Percentiles rank a stretch among this genome's conserved stretches.
Evolutionary conservation across 2,329 filamentous ascomycete species (phyloP).

Genomic region (Arthrobotrys sinensis): DNA sequence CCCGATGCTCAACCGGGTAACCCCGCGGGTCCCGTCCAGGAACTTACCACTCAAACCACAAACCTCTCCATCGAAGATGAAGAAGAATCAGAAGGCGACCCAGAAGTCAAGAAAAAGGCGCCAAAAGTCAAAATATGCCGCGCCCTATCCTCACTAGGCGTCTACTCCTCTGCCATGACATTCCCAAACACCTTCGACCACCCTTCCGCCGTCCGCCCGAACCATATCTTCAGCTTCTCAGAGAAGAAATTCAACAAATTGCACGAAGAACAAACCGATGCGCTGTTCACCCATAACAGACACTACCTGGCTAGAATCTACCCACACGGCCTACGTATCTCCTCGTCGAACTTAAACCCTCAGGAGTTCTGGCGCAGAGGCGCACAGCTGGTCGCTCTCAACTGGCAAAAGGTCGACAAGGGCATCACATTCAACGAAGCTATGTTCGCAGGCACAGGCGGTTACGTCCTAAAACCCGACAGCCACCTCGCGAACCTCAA

Average conservation of each 20-base stretch:
- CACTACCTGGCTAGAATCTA: constrained; percentile 77
- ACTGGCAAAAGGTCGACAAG: constrained; percentile 77
- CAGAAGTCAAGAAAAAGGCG: constrained; percentile 51
- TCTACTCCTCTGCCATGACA: constrained; percentile 63
- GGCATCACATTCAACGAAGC: constrained; percentile 79
- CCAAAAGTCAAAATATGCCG: constrained; percentile 63
- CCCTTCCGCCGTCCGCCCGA: constrained; percentile 69
- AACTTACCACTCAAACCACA: constrained; percentile 35
- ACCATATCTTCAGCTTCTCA: constrained; percentile 77
- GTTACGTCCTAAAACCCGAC: constrained; percentile 76
- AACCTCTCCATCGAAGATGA: constrained; percentile 40
- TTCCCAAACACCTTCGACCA: constrained; percentile 63
- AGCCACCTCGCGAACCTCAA: constrained; percentile 69
- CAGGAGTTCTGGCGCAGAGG: constrained; percentile 77
- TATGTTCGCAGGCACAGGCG: constrained; percentile 75
- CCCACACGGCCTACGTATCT: constrained; percentile 76
- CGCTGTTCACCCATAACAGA: constrained; percentile 76
- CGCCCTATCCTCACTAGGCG: constrained; percentile 62
- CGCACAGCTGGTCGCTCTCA: constrained; percentile 78
- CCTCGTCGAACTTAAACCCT: constrained; percentile 77
- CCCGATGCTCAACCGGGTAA: constrained; percentile 54
- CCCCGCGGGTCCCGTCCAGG: constrained; percentile 24
- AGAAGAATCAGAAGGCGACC: constrained; percentile 32
- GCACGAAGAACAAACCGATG: constrained; percentile 71
- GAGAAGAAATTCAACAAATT: constrained; percentile 74